phyloP scores from a whole-genome alignment of 2,329 filamentous ascomycete genomes.

The Talaromyces rugulosus region DNA sequence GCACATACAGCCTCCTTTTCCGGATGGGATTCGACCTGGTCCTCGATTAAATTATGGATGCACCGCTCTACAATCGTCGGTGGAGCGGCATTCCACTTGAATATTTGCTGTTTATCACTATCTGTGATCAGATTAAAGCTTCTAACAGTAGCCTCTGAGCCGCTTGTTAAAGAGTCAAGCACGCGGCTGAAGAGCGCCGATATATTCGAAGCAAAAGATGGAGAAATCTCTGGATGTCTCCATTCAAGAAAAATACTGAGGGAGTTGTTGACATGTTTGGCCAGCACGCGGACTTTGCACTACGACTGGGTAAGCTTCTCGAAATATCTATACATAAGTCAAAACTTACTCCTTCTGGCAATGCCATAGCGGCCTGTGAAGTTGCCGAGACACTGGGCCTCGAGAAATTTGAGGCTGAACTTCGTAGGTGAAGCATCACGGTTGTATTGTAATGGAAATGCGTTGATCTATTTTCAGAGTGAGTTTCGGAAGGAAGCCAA shows the following conservation, averaged over 20 bases:
- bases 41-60: conserved; percentile 10
- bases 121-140: conserved; percentile 54
- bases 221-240: conserved; percentile 34
- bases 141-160: conserved; percentile 40
- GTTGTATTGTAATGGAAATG: conserved; percentile 32
- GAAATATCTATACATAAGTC: not conserved
- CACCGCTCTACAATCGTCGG: conserved; percentile 33
- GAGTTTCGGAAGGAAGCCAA: not conserved
- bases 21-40: conserved; percentile 12
- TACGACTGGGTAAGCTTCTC: conserved; percentile 13
- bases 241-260: conserved; percentile 36
- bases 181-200: conserved; percentile 53
- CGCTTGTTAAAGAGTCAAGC: conserved; percentile 44
- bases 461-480: not conserved
- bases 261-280: conserved; percentile 30
- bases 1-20: conserved; percentile 25
- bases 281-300: conserved; percentile 34
- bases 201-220: conserved; percentile 41
- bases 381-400: conserved; percentile 17
- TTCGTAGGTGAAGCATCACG: conserved; percentile 30
- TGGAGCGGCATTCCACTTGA: conserved; percentile 49
- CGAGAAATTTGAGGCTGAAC: conserved; percentile 17
- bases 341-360: conserved; percentile 30
- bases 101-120: conserved; percentile 52
- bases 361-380: conserved; percentile 23